phyloP scores from a whole-genome alignment of 345 rosid genomes.

The Eucalyptus curtisii region DNA sequence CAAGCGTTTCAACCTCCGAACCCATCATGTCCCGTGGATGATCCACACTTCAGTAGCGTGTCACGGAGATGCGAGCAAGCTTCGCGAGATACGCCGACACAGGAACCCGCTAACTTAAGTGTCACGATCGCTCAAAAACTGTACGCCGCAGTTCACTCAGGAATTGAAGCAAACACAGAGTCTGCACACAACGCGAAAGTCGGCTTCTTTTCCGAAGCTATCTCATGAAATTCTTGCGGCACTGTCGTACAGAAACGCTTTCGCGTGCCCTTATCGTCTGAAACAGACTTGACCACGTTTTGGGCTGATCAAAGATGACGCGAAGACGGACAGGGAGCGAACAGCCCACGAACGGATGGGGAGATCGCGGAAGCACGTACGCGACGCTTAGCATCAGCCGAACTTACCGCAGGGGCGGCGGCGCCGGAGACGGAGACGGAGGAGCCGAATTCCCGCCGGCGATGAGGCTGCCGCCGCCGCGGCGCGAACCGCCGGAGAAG shows the following conservation, averaged over 20 bases:
- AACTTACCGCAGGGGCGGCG: neutral
- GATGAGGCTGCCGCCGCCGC: neutral
- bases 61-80: neutral
- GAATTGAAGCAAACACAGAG: neutral
- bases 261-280: too few species aligned
- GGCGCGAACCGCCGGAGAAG: neutral
- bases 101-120: neutral
- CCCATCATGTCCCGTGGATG: slow-evolving; percentile 6
- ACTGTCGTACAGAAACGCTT: too few species aligned
- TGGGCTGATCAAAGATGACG: neutral
- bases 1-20: slow-evolving; percentile 17
- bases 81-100: neutral
- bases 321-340: neutral
- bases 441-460: too few species aligned
- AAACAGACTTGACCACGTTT: too few species aligned
- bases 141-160: neutral
- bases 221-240: too few species aligned
- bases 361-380: neutral
- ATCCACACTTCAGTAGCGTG: neutral
- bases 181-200: neutral
- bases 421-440: too few species aligned
- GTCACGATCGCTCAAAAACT: neutral
- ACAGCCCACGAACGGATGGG: neutral
- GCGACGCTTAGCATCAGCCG: neutral
- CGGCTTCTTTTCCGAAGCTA: too few species aligned